These are phyloP conservation scores for Fusarium proliferatum DNA, from an alignment of 2,329 filamentous ascomycete species.

Conservation along the genomic window DNA sequence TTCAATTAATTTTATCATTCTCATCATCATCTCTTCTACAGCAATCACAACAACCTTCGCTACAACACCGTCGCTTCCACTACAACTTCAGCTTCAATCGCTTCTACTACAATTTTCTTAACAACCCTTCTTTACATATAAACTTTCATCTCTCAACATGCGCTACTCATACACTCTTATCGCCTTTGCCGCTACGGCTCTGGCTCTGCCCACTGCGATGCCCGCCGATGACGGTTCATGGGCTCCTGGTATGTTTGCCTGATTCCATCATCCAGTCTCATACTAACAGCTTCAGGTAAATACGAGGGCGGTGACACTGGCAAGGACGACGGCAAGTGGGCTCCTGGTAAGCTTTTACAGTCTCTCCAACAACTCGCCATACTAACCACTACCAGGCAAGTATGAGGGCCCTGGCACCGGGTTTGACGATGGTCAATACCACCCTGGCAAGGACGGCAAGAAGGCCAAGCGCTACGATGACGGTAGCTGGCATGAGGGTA, in stretches of 20 bases:
- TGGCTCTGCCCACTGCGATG: conserved; percentile 36
- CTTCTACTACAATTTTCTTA: neutral
- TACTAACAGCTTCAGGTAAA: conserved; percentile 5
- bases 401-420: conserved; percentile 15
- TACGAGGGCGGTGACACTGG: conserved; percentile 16
- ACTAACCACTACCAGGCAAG: neutral
- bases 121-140: neutral
- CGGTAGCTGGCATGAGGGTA: conserved; percentile 12
- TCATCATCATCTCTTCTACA: conserved; percentile 21
- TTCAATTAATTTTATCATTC: neutral
- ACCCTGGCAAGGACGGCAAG: neutral
- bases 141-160: conserved; percentile 9
- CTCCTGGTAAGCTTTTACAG: neutral
- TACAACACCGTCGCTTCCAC: neutral
- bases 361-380: accelerated
- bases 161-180: conserved; percentile 38
- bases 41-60: conserved; percentile 1
- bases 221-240: conserved; percentile 31
- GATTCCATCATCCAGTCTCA: accelerated
- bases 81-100: neutral
- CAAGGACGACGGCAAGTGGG: conserved; percentile 15
- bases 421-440: conserved; percentile 9
- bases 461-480: conserved; percentile 17
- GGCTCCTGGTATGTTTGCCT: neutral
- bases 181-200: conserved; percentile 38